Conservation (phyloP, 2,329 filamentous ascomycete species). For the Blastomyces emzantsi region DNA sequence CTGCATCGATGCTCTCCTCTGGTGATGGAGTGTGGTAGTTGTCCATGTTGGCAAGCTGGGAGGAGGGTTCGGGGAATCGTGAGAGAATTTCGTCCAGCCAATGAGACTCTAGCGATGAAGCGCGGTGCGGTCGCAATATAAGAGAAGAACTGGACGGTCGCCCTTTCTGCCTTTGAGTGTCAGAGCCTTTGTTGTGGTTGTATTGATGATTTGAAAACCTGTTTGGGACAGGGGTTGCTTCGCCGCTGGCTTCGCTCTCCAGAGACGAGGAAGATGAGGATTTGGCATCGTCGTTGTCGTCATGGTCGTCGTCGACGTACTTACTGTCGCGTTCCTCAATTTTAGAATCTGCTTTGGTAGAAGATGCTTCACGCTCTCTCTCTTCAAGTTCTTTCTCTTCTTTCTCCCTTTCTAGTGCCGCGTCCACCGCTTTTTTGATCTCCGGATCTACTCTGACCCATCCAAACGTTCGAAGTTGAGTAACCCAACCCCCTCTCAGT, state of each 20-base stretch:
- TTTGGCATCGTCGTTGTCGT: slow-evolving; percentile 21
- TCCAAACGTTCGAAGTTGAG: slow-evolving; percentile 81
- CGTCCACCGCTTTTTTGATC: slow-evolving; percentile 71
- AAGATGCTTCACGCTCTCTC: slow-evolving; percentile 11
- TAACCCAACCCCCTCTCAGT: slow-evolving; percentile 86
- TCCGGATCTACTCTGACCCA: slow-evolving; percentile 79
- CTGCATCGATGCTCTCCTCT: slow-evolving; percentile 16
- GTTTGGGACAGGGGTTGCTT: slow-evolving; percentile 30
- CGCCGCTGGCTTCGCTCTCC: slow-evolving; percentile 31
- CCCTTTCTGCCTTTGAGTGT: background rate
- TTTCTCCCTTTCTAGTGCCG: slow-evolving; percentile 58
- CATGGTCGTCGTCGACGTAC: slow-evolving; percentile 14
- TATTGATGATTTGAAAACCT: slow-evolving; percentile 18
- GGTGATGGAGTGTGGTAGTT: slow-evolving; percentile 3
- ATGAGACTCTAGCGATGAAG: slow-evolving; percentile 66
- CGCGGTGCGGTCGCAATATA: slow-evolving; percentile 68
- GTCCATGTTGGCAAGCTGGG: slow-evolving; percentile 8
- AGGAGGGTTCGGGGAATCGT: slow-evolving; percentile 25
- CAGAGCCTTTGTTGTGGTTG: slow-evolving; percentile 10
- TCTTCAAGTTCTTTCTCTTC: slow-evolving; percentile 45
- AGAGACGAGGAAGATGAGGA: slow-evolving; percentile 31
- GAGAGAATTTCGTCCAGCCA: slow-evolving; percentile 48
- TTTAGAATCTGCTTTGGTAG: slow-evolving; percentile 3
- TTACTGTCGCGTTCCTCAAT: background rate
- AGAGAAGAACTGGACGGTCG: slow-evolving; percentile 47